Base-by-base conservation (phyloP, 2,329 filamentous ascomycete species). In the Stylonectria norvegica region DNA sequence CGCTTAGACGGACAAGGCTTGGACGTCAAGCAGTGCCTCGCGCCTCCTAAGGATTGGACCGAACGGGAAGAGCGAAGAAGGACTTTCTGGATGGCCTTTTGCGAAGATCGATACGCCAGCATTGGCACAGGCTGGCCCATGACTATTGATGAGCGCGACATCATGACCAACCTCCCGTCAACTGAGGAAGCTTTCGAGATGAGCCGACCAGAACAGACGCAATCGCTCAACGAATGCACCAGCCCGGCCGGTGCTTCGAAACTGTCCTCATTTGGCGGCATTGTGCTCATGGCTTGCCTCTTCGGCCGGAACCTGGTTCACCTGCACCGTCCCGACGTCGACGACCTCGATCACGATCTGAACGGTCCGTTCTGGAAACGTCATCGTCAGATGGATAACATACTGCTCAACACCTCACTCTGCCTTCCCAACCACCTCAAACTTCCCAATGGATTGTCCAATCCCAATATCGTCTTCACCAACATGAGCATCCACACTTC, bases 401-500 rank as follows among this genome's bases (percentile, higher is more conserved):
- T 95, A 43, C 73, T 98, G 3, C 79, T 95, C 42, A 93, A 93
- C 60, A 94, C 86, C 0, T 84, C 87, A 0, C 76, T 97, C 14
- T 85, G 83, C 28, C 71, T 97, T n/a, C 91, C 93, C 0, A 75
- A 79, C 22, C 76, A 86, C 49, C 74, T 97, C 20, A 88, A 91
- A 52, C 71, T 97, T 20, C 89, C 93, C 0, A 68, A 70, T 12
- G 89, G 88, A 1, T 68, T 95, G 22, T 69, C 73, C 12, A 85
- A 90, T 56, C 78, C 89, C 4, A 97, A 96, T 49, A 81, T 91
- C 38, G 81, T 97, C 4, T 97, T 96, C 61, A 81, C 86, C 42
- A 97, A 97, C 57, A 95, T 98, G 89, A 89, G 87, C 59, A 89
- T 98, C 20, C 90, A 97, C 61, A 95, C 93, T 0, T 95, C 90